A percentile compares a stretch with the other conserved stretches of the same genome.
Conservation (phyloP, 108 stramenopile genomes). For the Cyclotella baltica region DNA sequence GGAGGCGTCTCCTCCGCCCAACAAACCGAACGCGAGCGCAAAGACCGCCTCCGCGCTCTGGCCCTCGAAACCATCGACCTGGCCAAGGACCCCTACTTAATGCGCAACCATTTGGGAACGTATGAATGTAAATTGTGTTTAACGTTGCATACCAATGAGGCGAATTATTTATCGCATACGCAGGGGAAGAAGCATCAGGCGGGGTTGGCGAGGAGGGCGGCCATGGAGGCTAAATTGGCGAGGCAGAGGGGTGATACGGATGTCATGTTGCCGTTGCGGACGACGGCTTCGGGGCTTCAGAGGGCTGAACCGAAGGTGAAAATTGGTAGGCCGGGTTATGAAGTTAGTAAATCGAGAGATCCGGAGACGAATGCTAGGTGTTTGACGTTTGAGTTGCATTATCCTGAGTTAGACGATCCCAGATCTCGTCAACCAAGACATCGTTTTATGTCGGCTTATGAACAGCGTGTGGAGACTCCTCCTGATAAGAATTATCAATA, state of each 20-base stretch:
- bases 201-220: constrained; percentile 90
- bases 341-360: constrained; percentile 95
- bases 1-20: constrained; percentile 93
- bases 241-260: constrained; percentile 65
- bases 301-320: constrained; percentile 61
- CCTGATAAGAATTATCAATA: constrained; percentile 97
- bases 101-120: constrained; percentile 98
- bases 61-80: constrained; percentile 98
- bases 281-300: constrained; percentile 6
- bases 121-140: constrained; percentile 99
- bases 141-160: constrained; percentile 98
- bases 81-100: constrained; percentile 99
- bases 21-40: constrained; percentile 95
- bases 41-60: constrained; percentile 95
- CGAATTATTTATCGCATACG: constrained; percentile 99
- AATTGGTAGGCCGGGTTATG: constrained; percentile 99
- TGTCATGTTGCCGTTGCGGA: constrained; percentile 43
- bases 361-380: constrained; percentile 84
- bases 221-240: constrained; percentile 81
- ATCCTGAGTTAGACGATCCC: constrained; percentile 93
- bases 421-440: constrained; percentile 94
- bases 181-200: constrained; percentile 99
- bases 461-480: constrained; percentile 96
- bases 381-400: constrained; percentile 95
- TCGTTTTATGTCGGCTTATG: constrained; percentile 99